Base-by-base conservation (phyloP, 108 stramenopile genomes). In the Discostella pseudostelligera region DNA sequence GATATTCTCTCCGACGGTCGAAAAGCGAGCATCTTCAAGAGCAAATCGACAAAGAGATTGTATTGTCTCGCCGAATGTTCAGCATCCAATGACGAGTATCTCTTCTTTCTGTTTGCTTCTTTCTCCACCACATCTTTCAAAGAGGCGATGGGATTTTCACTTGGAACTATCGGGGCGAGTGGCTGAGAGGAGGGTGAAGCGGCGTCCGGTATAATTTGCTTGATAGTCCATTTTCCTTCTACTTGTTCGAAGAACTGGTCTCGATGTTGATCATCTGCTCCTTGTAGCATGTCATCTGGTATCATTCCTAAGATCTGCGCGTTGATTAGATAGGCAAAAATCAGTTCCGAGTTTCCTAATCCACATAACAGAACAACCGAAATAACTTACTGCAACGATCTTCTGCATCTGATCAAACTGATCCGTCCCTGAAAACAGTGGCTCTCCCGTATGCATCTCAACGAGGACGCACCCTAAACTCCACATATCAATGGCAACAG, bases 401-500 rank as follows among this genome's bases (percentile, higher is more conserved):
- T 96, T 94, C 73, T 90, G 88, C 90, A 98, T 95, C 59, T 96
- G 95, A 77, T 98, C 96, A 74, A 96, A 89, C 73, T 98, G 95
- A 67, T 99, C 96, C 8, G 90, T 83, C 3, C 97, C 99, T 0
- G 95, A 93, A 66, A 99, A 98, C 21, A 98, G 82, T 10, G 99
- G 99, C 69, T 96, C 96, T 5, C 99, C 99, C 12, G 96, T 96
- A 69, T 97, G 96, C 97, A 99, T 93, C 68, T 99, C 99, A 8
- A 93, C 97, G n/a, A 97, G 74, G 25, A 99, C 96, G 81, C 99
- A 99, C 0, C 99, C 99, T 39, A 99, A 61, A 53, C 93, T 95
- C 99, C 99, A 99, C 93, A 98, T 97, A 81, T 99, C 99, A 70
- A 99, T 99, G 22, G 96, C 89, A 13, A 90, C 84, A 36, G 79